Evolutionary conservation across 371 early-diverging fungal species (phyloP).

Genomic region (Mortierella sp.): DNA sequence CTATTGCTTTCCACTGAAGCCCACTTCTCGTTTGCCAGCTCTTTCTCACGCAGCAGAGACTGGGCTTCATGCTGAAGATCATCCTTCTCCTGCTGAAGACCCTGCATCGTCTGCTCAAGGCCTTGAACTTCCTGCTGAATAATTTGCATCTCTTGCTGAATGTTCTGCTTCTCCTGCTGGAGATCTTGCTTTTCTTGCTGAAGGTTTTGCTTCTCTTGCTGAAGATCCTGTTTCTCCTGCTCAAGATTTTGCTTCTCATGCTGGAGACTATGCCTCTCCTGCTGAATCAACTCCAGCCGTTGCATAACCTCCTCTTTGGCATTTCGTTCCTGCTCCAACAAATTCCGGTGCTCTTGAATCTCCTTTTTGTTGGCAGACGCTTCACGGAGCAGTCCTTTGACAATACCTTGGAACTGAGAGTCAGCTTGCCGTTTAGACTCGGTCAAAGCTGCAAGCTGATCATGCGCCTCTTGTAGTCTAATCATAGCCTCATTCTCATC

Average conservation of each 20-base stretch:
- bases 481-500: conserved; percentile 16
- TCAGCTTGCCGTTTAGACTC: conserved; percentile 55
- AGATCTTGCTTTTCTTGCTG: conserved; percentile 16
- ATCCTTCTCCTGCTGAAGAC: conserved; percentile 9
- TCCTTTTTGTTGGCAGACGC: conserved; percentile 49
- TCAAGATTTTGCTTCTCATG: conserved; percentile 9
- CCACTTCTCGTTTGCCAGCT: conserved; percentile 16
- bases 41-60: conserved; percentile 17
- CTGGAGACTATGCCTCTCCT: conserved; percentile 4
- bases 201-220: conserved; percentile 8
- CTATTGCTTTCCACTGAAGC: conserved; percentile 13
- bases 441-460: conserved; percentile 34
- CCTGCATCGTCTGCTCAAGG: not conserved
- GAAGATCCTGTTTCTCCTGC: conserved; percentile 8
- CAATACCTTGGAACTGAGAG: conserved; percentile 55
- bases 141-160: conserved; percentile 11
- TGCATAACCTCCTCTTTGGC: conserved; percentile 12
- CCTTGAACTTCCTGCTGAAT: conserved; percentile 13
- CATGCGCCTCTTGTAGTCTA: conserved; percentile 42
- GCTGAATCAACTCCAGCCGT: conserved; percentile 18
- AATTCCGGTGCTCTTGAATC: conserved; percentile 10
- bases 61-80: conserved; percentile 9
- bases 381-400: conserved; percentile 49
- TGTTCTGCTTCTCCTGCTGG: conserved; percentile 6
- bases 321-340: conserved; percentile 14